phyloP scores from a whole-genome alignment of 1,284 basidiomycete species.

The Rhodotorula mucilaginosa region DNA sequence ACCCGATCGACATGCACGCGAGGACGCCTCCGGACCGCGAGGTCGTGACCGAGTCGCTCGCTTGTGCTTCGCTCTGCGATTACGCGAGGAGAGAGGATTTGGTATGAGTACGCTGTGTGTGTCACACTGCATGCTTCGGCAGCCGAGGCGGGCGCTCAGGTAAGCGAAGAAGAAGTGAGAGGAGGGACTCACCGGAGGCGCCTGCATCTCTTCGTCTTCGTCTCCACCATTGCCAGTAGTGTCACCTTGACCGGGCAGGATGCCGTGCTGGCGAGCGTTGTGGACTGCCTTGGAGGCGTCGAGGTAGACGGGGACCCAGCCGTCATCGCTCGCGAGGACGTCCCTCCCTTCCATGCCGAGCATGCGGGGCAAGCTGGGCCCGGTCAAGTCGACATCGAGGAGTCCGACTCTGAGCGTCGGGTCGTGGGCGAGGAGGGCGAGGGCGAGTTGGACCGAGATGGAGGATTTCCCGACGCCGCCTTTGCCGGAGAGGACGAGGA shows the following conservation, averaged over 20 bases:
- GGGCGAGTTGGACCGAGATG: constrained; percentile 85
- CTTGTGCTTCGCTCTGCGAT: too few relatives aligned
- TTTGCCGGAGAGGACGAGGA: constrained; percentile 93
- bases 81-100: neutral
- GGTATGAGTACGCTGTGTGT: neutral
- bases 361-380: constrained; percentile 96
- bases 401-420: constrained; percentile 71
- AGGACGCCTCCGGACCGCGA: constrained; percentile 54
- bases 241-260: neutral
- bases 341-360: constrained; percentile 81
- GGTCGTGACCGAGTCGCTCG: neutral
- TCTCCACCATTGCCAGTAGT: neutral
- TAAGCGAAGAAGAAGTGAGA: neutral
- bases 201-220: neutral
- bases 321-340: constrained; percentile 86
- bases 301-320: constrained; percentile 94
- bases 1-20: constrained; percentile 95
- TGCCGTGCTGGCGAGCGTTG: neutral
- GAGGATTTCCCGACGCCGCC: constrained; percentile 98
- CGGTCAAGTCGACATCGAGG: constrained; percentile 93
- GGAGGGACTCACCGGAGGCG: neutral
- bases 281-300: constrained; percentile 18
- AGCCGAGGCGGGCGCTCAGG: neutral
- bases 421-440: constrained; percentile 69
- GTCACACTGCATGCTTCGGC: neutral